A percentile compares a stretch with the other conserved stretches of the same genome.
These are phyloP conservation scores for Echium plantagineum DNA, from an alignment of 257 asterid genomes.

Conservation along the genomic window DNA sequence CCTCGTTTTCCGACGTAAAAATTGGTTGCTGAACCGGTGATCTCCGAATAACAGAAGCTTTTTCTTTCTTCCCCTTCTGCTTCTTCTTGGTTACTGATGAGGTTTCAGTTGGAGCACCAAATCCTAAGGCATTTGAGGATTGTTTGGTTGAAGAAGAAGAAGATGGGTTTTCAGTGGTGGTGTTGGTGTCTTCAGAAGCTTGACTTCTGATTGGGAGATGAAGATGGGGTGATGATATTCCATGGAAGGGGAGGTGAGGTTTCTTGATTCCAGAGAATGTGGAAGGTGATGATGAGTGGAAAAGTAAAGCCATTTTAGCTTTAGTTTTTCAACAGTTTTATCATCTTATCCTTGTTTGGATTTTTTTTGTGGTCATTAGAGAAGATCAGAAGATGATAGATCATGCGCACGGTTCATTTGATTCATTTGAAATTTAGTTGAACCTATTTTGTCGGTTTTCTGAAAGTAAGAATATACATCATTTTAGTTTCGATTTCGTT, in stretches of 20 bases:
- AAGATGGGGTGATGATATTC: constrained; percentile 1
- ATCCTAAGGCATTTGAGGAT: constrained; percentile 44
- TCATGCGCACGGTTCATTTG: no score
- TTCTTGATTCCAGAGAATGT: constrained; percentile 20
- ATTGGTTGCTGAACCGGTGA: constrained; percentile 49
- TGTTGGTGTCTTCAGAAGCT: constrained; percentile 29
- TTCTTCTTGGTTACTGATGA: constrained; percentile 33
- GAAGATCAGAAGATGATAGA: no score
- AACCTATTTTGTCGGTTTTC: no score
- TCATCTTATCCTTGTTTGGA: background rate
- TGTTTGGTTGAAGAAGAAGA: constrained; percentile 13
- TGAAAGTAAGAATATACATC: no score
- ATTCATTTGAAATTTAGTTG: no score
- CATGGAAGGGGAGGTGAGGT: constrained; percentile 27
- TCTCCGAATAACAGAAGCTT: constrained; percentile 61
- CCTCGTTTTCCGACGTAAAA: constrained; percentile 38
- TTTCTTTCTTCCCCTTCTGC: constrained; percentile 47
- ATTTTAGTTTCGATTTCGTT: no score
- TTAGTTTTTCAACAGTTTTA: constrained; percentile 10
- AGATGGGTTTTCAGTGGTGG: constrained; percentile 17
- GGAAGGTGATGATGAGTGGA: constrained; percentile 26
- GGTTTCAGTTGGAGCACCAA: constrained; percentile 33
- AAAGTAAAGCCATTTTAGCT: constrained; percentile 69
- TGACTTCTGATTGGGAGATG: constrained; percentile 33
- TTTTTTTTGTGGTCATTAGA: background rate